Evolutionary conservation across 1,284 basidiomycete species (phyloP), one percentile per base, ranked within the genome.

Genomic region (Marasmius tenuissimus): DNA sequence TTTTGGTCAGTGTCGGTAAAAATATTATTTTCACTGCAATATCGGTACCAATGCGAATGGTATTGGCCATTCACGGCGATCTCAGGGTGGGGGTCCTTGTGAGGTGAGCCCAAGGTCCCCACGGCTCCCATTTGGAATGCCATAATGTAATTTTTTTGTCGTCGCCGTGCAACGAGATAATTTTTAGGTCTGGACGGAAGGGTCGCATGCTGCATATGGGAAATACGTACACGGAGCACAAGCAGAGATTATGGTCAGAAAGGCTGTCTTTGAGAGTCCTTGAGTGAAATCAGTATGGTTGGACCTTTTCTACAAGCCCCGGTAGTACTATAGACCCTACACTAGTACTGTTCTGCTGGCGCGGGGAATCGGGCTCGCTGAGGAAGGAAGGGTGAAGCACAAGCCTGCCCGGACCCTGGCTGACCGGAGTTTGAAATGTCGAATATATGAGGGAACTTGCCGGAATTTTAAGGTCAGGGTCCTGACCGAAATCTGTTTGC

Each of bases 391-490:
- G 27, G 27, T 27, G 27, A 27, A 27, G 27, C 27, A 27, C 27
- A 27, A 27, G 27, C 27, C 27, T 27, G 27, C 27, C 27, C 27
- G 45, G 45, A 47, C 45, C 45, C 45, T 47, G 45, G 16, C 45
- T 47, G 45, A 47, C 67, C 68, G 72, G 73, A 72, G 70, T 72
- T 78, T 72, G 66, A 74, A 74, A 75, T 80, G 79, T 42, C 16
- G 16, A 81, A 79, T 70, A 73, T 75, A 78, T 75, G 72, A 74
- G 75, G 78, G 76, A 65, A 72, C 71, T 76, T 80, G 78, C 81
- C 81, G 83, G 79, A 75, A 81, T 79, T 81, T 84, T 35, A 33
- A 50, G 39, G 27, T 61, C 81, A 82, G 76, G 77, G 82, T 78
- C 78, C 78, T 72, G 71, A 27, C 27, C 27, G 27, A 73, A 72